Conservation (phyloP, 164 flowering plant species). For the Pachysandra terminalis region DNA sequence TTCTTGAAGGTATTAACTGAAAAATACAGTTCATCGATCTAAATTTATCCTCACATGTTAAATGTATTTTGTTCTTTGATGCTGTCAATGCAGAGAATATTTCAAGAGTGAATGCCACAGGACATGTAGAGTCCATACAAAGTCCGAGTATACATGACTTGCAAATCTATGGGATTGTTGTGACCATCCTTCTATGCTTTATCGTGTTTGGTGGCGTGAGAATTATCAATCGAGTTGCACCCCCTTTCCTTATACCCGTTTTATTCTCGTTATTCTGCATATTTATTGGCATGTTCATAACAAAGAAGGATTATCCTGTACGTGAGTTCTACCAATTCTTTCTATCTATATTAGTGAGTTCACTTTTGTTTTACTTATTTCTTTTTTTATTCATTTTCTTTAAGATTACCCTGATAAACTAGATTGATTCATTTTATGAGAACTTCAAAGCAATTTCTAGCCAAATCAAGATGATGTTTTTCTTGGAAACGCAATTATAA, state of each 20-base stretch:
- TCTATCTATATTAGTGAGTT: not conserved
- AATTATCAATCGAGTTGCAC: conserved; percentile 97
- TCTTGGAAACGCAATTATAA: too few relatives aligned
- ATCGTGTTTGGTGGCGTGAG: conserved; percentile 99
- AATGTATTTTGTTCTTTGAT: not conserved
- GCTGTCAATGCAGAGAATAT: conserved; percentile 56
- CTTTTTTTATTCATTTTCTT: not conserved
- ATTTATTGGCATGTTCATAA: conserved; percentile 63
- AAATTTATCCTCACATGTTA: not conserved
- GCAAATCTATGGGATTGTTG: conserved; percentile 92
- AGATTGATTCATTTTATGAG: not conserved
- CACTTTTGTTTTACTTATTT: not conserved
- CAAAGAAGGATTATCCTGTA: conserved; percentile 58
- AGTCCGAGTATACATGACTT: conserved; percentile 88
- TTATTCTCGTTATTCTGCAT: conserved; percentile 84
- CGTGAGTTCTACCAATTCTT: conserved; percentile 38
- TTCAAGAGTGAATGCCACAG: conserved; percentile 74
- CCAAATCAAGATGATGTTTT: too few relatives aligned
- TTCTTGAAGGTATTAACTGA: not conserved
- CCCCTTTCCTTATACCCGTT: conserved; percentile 93
- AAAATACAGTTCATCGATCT: not conserved
- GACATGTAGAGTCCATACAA: conserved; percentile 37
- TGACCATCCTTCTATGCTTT: conserved; percentile 85
- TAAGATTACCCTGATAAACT: not conserved
- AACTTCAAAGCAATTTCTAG: too few relatives aligned